Evolutionary conservation across 2,329 filamentous ascomycete species (phyloP).

Genomic region (Rhynchosporium agropyri): DNA sequence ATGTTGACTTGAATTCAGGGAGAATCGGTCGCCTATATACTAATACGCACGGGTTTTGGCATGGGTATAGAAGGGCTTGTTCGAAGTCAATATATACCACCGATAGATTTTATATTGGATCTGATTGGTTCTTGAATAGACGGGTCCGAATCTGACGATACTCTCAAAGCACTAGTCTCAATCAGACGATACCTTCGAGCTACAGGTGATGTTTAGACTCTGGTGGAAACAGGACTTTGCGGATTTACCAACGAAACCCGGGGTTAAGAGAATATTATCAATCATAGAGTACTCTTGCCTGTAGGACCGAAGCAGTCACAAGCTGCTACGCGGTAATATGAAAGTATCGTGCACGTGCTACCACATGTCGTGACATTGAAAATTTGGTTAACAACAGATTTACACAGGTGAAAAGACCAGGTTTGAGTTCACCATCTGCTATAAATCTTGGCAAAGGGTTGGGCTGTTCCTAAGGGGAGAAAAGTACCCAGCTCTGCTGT

Average conservation of each 20-base stretch:
- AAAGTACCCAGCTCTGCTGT: no score
- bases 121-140: background rate
- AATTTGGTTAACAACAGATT: no score
- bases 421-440: no score
- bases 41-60: background rate
- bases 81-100: background rate
- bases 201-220: background rate
- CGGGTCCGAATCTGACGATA: background rate
- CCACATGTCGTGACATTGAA: no score
- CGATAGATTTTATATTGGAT: background rate
- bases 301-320: background rate
- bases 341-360: background rate
- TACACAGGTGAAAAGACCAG: no score
- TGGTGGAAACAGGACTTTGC: background rate
- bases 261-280: no score
- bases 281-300: no score
- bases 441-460: no score
- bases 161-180: background rate
- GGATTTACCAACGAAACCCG: background rate
- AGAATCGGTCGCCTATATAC: background rate
- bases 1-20: background rate
- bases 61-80: background rate
- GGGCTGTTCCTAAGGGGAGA: no score
- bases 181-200: background rate
- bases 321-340: background rate